Percentiles rank a stretch among this genome's conserved stretches.
Evolutionary conservation across 306 rosid genomes (phyloP).

Genomic region (Canavalia gladiata): DNA sequence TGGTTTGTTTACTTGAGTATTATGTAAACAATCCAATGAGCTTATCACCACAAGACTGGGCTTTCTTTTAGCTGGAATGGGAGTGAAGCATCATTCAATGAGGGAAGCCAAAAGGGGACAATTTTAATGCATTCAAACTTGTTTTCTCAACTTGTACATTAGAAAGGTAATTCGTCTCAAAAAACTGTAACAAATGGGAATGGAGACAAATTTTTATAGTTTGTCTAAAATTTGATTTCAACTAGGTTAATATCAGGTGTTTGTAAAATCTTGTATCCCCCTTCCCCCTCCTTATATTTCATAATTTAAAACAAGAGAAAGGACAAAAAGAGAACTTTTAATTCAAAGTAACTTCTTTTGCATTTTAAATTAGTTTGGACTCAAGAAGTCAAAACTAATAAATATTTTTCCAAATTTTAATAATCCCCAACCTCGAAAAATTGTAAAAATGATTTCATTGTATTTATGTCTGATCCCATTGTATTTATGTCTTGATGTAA

Average conservation of each 20-base stretch:
- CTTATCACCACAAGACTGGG: slow-evolving; percentile 8
- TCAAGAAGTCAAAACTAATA: background rate
- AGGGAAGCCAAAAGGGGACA: slow-evolving; percentile 24
- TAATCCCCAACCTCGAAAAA: background rate
- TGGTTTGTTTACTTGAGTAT: slow-evolving; percentile 35
- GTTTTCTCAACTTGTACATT: slow-evolving; percentile 31
- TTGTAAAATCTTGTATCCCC: background rate
- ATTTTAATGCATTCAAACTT: slow-evolving; percentile 26
- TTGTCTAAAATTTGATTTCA: slow-evolving; percentile 13
- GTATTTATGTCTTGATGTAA: no score
- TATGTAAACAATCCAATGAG: slow-evolving; percentile 35
- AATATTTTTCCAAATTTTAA: background rate
- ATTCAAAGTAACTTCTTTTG: background rate
- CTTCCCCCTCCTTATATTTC: no score
- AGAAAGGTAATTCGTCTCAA: slow-evolving; percentile 19
- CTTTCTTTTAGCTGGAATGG: slow-evolving; percentile 34
- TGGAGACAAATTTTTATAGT: background rate
- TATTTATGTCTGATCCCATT: background rate
- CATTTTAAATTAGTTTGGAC: background rate
- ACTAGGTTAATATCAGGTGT: background rate
- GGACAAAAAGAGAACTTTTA: background rate
- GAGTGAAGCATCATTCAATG: slow-evolving; percentile 30
- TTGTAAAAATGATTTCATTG: background rate
- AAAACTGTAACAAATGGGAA: slow-evolving; percentile 28
- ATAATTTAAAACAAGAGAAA: background rate